Conservation (phyloP, 805 yeast genomes). For the Danielia reshetovae region DNA sequence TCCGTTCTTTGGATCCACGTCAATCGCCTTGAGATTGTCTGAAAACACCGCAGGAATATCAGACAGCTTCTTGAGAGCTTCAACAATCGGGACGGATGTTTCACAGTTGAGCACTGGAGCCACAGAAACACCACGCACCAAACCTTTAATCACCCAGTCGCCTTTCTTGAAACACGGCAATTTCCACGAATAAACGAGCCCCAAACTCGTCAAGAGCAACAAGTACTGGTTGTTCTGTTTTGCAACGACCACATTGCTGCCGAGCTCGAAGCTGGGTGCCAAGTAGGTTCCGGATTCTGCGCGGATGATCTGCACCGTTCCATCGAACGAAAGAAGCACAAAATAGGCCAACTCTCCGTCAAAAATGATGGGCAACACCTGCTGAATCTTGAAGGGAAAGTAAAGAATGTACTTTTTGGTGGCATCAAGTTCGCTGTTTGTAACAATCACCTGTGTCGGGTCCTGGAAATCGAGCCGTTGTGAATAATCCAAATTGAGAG, state of each 20-base stretch:
- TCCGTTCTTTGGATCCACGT: conserved; percentile 35
- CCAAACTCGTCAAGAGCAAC: conserved; percentile 47
- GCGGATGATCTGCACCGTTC: conserved; percentile 45
- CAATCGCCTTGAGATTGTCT: conserved; percentile 19
- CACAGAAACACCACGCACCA: conserved; percentile 44
- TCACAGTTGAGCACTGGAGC: conserved; percentile 48
- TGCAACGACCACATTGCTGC: conserved; percentile 40
- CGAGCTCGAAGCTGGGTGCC: conserved; percentile 50
- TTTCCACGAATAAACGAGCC: conserved; percentile 50
- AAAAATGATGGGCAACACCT: conserved; percentile 38
- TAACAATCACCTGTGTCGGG: conserved; percentile 44
- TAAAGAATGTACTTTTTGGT: conserved; percentile 33
- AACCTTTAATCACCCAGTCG: conserved; percentile 18
- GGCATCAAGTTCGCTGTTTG: conserved; percentile 32
- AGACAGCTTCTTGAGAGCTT: conserved; percentile 1
- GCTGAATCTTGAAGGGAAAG: conserved; percentile 46
- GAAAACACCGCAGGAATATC: conserved; percentile 1
- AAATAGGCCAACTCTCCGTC: conserved; percentile 38
- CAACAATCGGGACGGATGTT: conserved; percentile 10
- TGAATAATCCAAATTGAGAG: conserved; percentile 28
- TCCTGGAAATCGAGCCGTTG: conserved; percentile 43
- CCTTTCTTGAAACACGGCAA: conserved; percentile 18
- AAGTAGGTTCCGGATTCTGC: conserved; percentile 43
- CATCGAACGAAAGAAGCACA: conserved; percentile 56
- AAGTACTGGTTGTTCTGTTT: conserved; percentile 30